Percentiles rank a stretch among this genome's conserved stretches.
Evolutionary conservation across 208 protist genomes (phyloP).

Genomic region (Leishmania guyanensis): DNA sequence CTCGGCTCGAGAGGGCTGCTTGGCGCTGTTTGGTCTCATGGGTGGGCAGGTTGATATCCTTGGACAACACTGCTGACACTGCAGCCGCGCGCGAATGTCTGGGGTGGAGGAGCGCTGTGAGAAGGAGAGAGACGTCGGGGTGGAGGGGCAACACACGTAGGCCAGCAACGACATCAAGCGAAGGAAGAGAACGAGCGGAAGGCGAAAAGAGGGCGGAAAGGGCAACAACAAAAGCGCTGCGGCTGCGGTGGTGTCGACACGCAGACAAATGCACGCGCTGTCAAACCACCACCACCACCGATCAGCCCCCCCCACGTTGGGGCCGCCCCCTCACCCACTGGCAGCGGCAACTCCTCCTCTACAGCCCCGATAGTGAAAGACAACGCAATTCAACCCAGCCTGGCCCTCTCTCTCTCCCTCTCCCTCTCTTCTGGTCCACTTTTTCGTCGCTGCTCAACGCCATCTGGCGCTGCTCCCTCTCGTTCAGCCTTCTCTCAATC

Average conservation of each 20-base stretch:
- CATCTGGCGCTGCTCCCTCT: too few species aligned
- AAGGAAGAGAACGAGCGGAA: background rate
- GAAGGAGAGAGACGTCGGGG: background rate
- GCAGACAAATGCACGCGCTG: background rate
- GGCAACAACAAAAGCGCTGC: background rate
- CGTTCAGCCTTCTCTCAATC: too few species aligned
- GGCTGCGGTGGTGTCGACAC: background rate
- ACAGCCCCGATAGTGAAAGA: too few species aligned
- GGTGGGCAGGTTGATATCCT: background rate
- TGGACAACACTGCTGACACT: background rate
- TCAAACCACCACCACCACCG: too few species aligned
- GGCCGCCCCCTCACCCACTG: too few species aligned
- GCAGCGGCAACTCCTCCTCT: too few species aligned
- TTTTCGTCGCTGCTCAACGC: too few species aligned
- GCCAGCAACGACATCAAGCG: background rate
- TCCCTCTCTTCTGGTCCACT: too few species aligned
- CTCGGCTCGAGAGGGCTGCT: background rate
- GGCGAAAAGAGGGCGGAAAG: background rate
- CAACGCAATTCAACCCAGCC: too few species aligned
- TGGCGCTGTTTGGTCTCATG: background rate
- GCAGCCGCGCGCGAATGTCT: background rate
- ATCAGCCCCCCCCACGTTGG: too few species aligned
- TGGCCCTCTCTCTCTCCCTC: too few species aligned
- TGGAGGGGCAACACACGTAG: background rate
- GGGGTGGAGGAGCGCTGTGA: background rate